Evolutionary conservation across 192 early-diverging fungal genomes (phyloP), one percentile per base, ranked within the genome.

Genomic region (Coemansia aciculifera): DNA sequence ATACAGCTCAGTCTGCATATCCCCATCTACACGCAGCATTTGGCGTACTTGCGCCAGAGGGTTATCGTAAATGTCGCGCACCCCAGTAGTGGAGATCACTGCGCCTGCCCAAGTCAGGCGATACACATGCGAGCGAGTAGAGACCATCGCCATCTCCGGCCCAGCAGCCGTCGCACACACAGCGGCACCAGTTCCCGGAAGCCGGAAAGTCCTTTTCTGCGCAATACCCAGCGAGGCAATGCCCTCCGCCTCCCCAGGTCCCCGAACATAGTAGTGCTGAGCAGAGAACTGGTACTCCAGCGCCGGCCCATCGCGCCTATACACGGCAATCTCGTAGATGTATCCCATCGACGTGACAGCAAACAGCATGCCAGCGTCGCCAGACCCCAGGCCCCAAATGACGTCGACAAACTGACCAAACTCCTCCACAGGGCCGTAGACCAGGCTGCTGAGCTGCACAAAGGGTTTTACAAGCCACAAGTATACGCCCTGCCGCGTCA

Each of bases 391-490:
- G 44, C 70, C 63, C 77, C 80, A 83, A 7, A 76, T 43, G 11
- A 75, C 17, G 27, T 79, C 83, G 10, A 73, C 71, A 61, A 77
- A 48, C n/a, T 69, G 67, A n/a, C 74, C 74, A 38, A 85, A 63
- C 72, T 68, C 70, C 11, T 67, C 67, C 0, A 43, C 23, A 1
- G 65, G 42, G 23, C 78, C 73, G 67, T 79, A 74, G 6, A 64
- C 69, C 21, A 80, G 67, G 3, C 66, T 67, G 67, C 78, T 79
- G 29, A 85, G 69, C 21, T 75, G 61, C n/a, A 69, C 65, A 31
- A 85, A 75, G 8, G 83, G 83, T 44, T 73, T 57, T 36, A 71
- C 44, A 19, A 60, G 67, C 83, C 83, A 85, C 37, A 85, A 57
- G 46, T 81, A 73, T 17, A 85, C 48, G 63, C 69, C 64, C 40